These are phyloP conservation scores for Leucocoprinus birnbaumii DNA, from an alignment of 768 basidiomycete genomes.

Conservation along the genomic window DNA sequence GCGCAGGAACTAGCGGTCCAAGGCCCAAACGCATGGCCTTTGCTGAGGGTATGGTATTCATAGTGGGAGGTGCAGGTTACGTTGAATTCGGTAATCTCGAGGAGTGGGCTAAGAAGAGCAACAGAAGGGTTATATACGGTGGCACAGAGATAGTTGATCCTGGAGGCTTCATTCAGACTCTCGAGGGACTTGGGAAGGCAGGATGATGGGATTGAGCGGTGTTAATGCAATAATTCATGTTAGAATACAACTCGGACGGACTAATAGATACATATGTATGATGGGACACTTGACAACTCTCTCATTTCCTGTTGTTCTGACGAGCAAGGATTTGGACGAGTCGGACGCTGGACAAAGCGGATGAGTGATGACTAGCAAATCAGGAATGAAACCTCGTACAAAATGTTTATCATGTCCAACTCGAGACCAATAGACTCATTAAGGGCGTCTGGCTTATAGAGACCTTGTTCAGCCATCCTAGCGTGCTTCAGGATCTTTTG, in stretches of 20 bases:
- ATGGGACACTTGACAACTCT: constrained; percentile 4
- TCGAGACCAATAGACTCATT: constrained; percentile 77
- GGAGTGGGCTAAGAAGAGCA: constrained; percentile 85
- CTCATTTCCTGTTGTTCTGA: constrained; percentile 58
- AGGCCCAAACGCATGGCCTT: constrained; percentile 68
- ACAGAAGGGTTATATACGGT: constrained; percentile 89
- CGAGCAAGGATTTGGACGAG: constrained; percentile 77
- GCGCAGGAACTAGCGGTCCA: constrained; percentile 41
- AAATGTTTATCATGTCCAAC: constrained; percentile 89
- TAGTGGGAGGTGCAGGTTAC: constrained; percentile 96
- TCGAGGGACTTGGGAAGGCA: constrained; percentile 64
- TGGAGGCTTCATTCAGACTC: constrained; percentile 70
- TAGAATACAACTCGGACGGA: constrained; percentile 3
- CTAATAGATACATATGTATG: constrained; percentile 5
- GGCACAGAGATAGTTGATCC: constrained; percentile 95
- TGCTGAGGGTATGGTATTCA: constrained; percentile 84
- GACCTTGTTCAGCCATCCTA: constrained; percentile 66
- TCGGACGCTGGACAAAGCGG: constrained; percentile 52
- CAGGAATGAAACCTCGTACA: constrained; percentile 40
- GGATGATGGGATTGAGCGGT: constrained; percentile 14
- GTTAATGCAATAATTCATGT: not conserved
- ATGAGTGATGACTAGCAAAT: not conserved
- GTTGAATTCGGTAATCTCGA: constrained; percentile 96
- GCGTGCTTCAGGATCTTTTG: constrained; percentile 83
- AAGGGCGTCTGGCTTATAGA: constrained; percentile 68